These are phyloP conservation scores for Nannizzia gypsea DNA, from an alignment of 2,329 filamentous ascomycete species.

Conservation along the genomic window DNA sequence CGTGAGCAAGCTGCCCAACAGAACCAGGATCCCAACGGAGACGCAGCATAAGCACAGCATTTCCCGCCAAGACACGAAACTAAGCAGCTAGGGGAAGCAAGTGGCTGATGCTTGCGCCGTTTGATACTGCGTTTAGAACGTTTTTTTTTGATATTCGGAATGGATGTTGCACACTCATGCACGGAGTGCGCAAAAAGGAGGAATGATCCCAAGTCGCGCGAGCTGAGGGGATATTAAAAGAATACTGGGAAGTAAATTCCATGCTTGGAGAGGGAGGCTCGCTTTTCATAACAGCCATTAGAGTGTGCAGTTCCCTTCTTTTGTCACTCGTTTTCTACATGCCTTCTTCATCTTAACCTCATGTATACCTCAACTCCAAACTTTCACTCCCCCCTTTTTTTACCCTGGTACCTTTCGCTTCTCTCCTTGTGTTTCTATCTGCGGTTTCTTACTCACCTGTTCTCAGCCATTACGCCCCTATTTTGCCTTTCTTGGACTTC, in stretches of 20 bases:
- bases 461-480: neutral
- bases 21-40: conserved; percentile 21
- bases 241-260: neutral
- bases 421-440: conserved; percentile 1
- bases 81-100: neutral
- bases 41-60: conserved; percentile 12
- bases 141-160: neutral
- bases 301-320: neutral
- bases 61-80: neutral
- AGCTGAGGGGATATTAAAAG: neutral
- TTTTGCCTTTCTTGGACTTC: neutral
- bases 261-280: neutral
- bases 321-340: neutral
- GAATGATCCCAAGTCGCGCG: neutral
- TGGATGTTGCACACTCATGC: neutral
- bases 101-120: conserved; percentile 3
- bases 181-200: neutral
- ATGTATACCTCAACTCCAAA: neutral
- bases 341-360: neutral
- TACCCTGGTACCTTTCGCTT: neutral
- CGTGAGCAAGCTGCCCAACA: conserved; percentile 53
- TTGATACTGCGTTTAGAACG: conserved; percentile 6
- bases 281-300: neutral
- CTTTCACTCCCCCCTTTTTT: neutral
- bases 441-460: neutral